Base-by-base conservation (phyloP, 768 basidiomycete species). In the Kwoniella mangroviensis region DNA sequence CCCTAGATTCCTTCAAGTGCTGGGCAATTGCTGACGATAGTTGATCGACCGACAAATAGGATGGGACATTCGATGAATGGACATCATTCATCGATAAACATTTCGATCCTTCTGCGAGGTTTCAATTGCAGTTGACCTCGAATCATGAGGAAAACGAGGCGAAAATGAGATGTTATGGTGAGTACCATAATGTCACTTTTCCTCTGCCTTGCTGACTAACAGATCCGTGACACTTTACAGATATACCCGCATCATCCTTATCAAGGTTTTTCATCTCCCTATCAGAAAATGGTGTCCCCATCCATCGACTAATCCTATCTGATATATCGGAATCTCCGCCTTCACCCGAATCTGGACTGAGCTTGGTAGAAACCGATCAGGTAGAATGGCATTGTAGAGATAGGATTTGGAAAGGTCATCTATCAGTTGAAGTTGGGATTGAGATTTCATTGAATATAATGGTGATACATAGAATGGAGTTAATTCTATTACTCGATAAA, bases 51-150 rank as follows among this genome's bases (percentile, higher is more conserved):
- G 34, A 34, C 6, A 26, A 15, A 26, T 52, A 70, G 69, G 57
- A 56, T 7, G 69, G 45, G 1, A 70, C 69, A 4, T 55, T 67
- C 52, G 54, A 67, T n/a, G 70, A 71, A 28, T 71, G 59, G 59
- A 24, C 17, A 12, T 40, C 22, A 3, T 63, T 71, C 34, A 53
- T 67, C 10, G 41, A 67, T 19, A 52, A 62, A 11, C 55, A 67
- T 41, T 71, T 71, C 26, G 59, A 59, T n/a, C 22, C 54, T 41
- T 49, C 45, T 17, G 65, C 51, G 7, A 55, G 65, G 40, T 67
- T 71, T 24, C 51, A 67, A 11, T 45, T 71, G 19, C 22, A 40
- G 9, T 51, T 67, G 13, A 57, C 15, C 19, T 26, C 40, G 34
- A 7, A 34, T 34, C 6, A 34, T 34, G 34, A 34, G 1, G 34